phyloP scores from a whole-genome alignment of 768 basidiomycete genomes.

The Mycena metata region DNA sequence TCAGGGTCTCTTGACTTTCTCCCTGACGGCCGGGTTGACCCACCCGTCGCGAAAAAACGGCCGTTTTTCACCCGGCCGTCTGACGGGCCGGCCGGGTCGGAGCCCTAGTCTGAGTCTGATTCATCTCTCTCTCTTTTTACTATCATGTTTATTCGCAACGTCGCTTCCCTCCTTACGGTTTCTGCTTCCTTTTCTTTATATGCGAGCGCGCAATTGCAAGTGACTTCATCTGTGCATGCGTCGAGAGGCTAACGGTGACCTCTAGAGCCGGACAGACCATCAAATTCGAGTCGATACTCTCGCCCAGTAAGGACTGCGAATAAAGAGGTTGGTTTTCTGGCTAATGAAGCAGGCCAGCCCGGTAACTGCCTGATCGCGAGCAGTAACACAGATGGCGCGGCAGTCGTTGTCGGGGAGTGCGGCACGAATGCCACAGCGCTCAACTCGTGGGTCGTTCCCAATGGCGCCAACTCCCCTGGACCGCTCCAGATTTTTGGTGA shows the following conservation, averaged over 20 bases:
- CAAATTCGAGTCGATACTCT: conserved; percentile 7
- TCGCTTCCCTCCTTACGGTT: conserved; percentile 7
- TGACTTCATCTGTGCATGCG: background rate
- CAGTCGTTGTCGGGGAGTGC: conserved; percentile 24
- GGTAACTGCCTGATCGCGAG: conserved; percentile 22
- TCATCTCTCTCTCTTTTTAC: conserved; percentile 9
- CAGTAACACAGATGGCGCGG: conserved; percentile 23
- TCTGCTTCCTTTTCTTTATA: conserved; percentile 3
- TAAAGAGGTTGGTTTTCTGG: background rate
- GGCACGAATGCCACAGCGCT: conserved; percentile 9
- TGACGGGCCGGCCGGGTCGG: no score
- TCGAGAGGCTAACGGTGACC: background rate
- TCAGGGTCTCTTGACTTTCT: no score
- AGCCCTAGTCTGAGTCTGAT: no score
- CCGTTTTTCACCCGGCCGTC: no score
- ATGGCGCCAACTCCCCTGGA: conserved; percentile 4
- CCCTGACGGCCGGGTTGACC: no score
- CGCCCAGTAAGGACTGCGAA: background rate
- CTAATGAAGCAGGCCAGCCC: background rate
- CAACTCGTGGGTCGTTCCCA: conserved; percentile 28
- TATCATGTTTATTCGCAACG: conserved; percentile 23
- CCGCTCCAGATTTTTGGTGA: conserved; percentile 27
- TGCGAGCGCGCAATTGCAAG: conserved; percentile 26
- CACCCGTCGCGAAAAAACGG: no score
- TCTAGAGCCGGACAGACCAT: conserved; percentile 24